phyloP scores from a whole-genome alignment of 176 grass and related monocot species.

The Rhynchospora breviuscula region DNA sequence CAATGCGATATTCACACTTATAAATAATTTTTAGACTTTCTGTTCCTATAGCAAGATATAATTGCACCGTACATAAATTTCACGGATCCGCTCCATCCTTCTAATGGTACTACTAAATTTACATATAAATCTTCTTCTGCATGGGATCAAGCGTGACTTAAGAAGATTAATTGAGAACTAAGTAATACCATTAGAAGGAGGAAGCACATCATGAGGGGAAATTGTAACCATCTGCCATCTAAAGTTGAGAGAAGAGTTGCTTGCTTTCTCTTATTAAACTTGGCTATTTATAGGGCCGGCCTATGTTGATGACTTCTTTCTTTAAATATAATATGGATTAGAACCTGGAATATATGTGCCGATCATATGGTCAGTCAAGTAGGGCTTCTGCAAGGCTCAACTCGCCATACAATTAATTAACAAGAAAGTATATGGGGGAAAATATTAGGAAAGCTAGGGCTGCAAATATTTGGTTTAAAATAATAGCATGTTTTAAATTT shows the following conservation, averaged over 20 bases:
- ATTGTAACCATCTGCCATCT: neutral
- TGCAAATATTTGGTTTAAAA: too few species aligned
- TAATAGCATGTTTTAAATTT: too few species aligned
- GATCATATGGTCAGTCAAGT: neutral
- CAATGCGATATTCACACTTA: neutral
- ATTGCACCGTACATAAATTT: neutral
- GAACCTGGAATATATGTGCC: neutral
- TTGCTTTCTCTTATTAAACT: neutral
- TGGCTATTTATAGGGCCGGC: neutral
- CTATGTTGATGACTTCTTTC: neutral
- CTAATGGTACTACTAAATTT: conserved; percentile 17
- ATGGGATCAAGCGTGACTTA: neutral
- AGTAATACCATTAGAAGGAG: conserved; percentile 12
- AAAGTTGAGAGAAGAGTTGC: neutral
- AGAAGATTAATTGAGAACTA: neutral
- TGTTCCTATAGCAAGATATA: neutral
- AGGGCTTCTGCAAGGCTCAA: neutral
- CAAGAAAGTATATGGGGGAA: neutral
- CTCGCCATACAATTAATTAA: neutral
- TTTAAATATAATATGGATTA: neutral
- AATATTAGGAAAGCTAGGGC: neutral
- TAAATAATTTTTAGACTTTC: neutral
- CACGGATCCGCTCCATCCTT: neutral
- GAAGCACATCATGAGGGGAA: neutral
- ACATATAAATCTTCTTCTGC: neutral